phyloP scores from a whole-genome alignment of 352 stramenopile genomes.

The Phytophthora hybrid region DNA sequence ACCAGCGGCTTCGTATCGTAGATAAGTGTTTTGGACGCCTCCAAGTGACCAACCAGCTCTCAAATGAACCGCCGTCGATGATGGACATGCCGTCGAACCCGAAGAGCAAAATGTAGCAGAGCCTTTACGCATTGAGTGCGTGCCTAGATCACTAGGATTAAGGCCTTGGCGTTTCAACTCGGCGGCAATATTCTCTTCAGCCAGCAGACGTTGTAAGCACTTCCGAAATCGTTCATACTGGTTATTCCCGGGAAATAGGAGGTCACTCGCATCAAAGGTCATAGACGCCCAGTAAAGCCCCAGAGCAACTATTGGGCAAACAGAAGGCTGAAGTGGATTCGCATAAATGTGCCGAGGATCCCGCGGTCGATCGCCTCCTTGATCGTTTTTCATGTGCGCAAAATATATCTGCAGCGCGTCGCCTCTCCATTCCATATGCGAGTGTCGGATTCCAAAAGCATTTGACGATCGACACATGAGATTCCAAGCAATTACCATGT shows the following conservation, averaged over 20 bases:
- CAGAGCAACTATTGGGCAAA: conserved; percentile 4
- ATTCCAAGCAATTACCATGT: not conserved
- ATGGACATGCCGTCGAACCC: conserved; percentile 22
- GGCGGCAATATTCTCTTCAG: not conserved
- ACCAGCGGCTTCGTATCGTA: conserved; percentile 17
- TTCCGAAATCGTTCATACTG: conserved; percentile 21
- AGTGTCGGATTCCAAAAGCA: not conserved
- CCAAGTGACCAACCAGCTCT: conserved; percentile 17
- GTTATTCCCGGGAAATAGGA: conserved; percentile 12
- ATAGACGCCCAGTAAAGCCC: conserved; percentile 1
- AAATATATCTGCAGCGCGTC: not conserved
- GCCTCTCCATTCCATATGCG: not conserved
- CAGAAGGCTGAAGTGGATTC: not conserved
- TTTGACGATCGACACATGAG: not conserved
- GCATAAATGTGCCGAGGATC: conserved; percentile 3
- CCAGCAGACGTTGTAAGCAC: conserved; percentile 11
- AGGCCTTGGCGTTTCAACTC: conserved; percentile 24
- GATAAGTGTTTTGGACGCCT: conserved; percentile 19
- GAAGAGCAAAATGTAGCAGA: conserved; percentile 24
- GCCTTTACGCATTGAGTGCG: conserved; percentile 33
- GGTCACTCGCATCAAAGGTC: conserved; percentile 5
- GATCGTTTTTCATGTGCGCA: too few relatives aligned
- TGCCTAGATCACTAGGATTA: conserved; percentile 9
- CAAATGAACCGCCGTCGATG: conserved; percentile 17
- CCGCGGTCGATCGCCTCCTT: too few relatives aligned